Base-by-base conservation (phyloP, 371 early-diverging fungal species). In the Rhizomucor pusillus region DNA sequence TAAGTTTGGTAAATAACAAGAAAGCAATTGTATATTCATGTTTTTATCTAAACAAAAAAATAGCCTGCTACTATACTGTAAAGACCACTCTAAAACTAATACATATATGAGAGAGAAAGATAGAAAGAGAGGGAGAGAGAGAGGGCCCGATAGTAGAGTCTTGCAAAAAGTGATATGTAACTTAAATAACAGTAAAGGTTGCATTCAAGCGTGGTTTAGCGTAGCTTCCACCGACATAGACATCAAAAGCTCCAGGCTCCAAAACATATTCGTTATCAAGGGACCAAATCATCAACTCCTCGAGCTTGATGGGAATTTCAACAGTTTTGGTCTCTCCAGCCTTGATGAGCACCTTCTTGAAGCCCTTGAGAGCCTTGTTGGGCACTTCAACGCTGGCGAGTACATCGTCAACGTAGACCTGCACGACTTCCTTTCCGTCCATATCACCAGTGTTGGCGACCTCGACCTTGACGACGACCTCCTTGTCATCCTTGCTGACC, bases 341-440 rank as follows among this genome's bases (percentile, higher is more conserved):
- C 2, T 56, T 34, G 34, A 79, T 50, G 24, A 25, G 44, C 10
- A 69, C 65, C 46, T 63, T 63, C 19, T 62, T 61, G 50, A 80
- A 77, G 12, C 63, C 71, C 39, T 65, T 58, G 12, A 76, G 60
- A 12, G 66, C 57, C 54, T 67, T 66, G 22, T 59, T 57, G 5
- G 77, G 76, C 14, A 65, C 64, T 5, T 41, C 65, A 5, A 59
- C 62, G 11, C 72, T 69, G 39, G 65, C 68, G 22, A 62, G 52
- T 23, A 75, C 54, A n/a, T 63, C 63, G 25, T 54, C 54, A 33
- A 63, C 45, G 52, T 77, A 73, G 37, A 77, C 56, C 56, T 77
- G 78, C 20, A 68, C 68, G 14, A 82, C 75, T 56, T 79, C 79
- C 49, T 72, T 54, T n/a, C 82, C 82, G 43, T 37, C 65, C 16